Evolutionary conservation across 768 basidiomycete genomes (phyloP), one percentile per base, ranked within the genome.

Genomic region (Suillus paluster): DNA sequence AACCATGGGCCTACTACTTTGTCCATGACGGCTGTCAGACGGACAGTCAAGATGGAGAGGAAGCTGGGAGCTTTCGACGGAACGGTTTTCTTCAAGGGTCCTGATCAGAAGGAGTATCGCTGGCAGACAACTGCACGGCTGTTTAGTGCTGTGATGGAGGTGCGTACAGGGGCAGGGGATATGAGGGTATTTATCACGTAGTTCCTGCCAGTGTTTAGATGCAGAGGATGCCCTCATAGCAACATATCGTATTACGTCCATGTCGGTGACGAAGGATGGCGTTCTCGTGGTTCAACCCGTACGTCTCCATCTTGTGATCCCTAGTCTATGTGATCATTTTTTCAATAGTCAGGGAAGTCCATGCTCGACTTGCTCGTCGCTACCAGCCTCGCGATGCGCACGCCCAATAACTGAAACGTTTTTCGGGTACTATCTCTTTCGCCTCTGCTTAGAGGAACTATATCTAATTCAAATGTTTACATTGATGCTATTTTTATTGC

Each of bases 361-460:
- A 68, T 72, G 72, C 62, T 50, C 11, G 70, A 75, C 50, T 60
- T 73, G n/a, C 41, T 73, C 25, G 71, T 75, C 2, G 72, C 73
- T 41, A 72, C 70, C 8, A 64, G 61, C 53, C 68, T 71, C 27
- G 68, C 73, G 17, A 63, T 73, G 58, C 66, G 70, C 34, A 70
- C 57, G 3, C 66, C 68, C 11, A 54, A 36, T 41, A 57, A 68
- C 57, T 75, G 59, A 44, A n/a, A 12, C 33, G 1, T 19, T 4
- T 42, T 7, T 38, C 15, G 36, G 21, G 25, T 19, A 19, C 23
- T 17, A 10, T 25, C 10, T 23, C 17, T 39, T 55, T 36, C 17
- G 3, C 38, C 54, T 27, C 17, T 55, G 17, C 11, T 10, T 7
- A 9, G 53, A 33, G 30, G n/a, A 33, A 11, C 19, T 33, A 53